These are phyloP conservation scores for Cutaneotrichosporon mucoides DNA, from an alignment of 1,284 basidiomycete genomes.

Conservation along the genomic window DNA sequence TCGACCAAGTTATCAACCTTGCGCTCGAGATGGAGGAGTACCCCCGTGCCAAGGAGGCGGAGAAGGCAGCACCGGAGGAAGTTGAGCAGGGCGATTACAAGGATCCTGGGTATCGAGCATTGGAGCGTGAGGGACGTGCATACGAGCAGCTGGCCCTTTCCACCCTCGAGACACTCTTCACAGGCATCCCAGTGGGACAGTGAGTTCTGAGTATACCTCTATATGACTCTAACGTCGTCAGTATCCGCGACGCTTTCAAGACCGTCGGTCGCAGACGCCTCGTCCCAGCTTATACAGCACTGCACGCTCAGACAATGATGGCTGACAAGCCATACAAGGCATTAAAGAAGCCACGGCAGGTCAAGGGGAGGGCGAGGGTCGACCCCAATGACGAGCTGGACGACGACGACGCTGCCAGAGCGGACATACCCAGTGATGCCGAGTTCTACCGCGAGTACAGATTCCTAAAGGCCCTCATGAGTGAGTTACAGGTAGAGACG, in stretches of 20 bases:
- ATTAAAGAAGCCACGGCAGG: constrained; percentile 26
- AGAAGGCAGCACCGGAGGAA: constrained; percentile 1
- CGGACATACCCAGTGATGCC: not conserved
- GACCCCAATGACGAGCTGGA: not conserved
- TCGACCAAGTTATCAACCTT: constrained; percentile 21
- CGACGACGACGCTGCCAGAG: not conserved
- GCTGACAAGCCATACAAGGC: constrained; percentile 27
- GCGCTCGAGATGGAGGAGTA: constrained; percentile 36
- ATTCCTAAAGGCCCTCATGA: constrained; percentile 11
- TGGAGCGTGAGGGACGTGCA: not conserved
- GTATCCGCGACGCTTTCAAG: constrained; percentile 22
- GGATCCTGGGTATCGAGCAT: constrained; percentile 19
- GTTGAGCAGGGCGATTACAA: constrained; percentile 19
- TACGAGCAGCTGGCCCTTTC: not conserved
- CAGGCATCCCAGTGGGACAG: constrained; percentile 18
- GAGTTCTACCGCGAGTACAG: constrained; percentile 5
- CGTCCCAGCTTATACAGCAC: constrained; percentile 29
- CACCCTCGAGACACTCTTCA: constrained; percentile 3
- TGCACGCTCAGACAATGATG: constrained; percentile 15
- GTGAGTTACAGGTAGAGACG: not conserved
- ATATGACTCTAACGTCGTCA: constrained; percentile 7
- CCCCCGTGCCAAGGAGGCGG: constrained; percentile 21
- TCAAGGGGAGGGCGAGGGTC: constrained; percentile 44
- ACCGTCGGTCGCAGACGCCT: constrained; percentile 15
- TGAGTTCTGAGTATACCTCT: constrained; percentile 10